These are phyloP conservation scores for Microsporum ferrugineum DNA, from an alignment of 2,329 filamentous ascomycete genomes.

Conservation along the genomic window DNA sequence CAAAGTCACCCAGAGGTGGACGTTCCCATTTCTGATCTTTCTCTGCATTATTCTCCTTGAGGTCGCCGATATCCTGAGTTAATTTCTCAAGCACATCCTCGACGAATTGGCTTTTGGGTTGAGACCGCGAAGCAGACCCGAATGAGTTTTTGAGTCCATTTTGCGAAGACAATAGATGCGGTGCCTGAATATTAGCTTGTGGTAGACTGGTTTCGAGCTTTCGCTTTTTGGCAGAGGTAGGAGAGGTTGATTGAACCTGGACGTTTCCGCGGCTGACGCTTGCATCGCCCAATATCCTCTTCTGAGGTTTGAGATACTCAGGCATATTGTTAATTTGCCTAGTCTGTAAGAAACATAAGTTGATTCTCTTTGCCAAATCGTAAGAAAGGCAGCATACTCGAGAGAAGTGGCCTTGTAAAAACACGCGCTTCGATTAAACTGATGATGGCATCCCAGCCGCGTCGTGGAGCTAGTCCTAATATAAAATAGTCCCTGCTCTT, in stretches of 20 bases:
- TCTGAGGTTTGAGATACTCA: conserved; percentile 44
- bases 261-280: conserved; percentile 51
- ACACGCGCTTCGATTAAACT: conserved; percentile 5
- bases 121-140: conserved; percentile 38
- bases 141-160: conserved; percentile 1
- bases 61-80: conserved; percentile 77
- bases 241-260: conserved; percentile 41
- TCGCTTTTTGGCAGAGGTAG: conserved; percentile 60
- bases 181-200: conserved; percentile 48
- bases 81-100: conserved; percentile 90
- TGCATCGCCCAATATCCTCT: conserved; percentile 60
- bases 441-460: not conserved
- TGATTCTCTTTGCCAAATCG: conserved; percentile 29
- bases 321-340: not conserved
- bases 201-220: conserved; percentile 53
- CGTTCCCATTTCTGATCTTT: conserved; percentile 87
- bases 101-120: conserved; percentile 85
- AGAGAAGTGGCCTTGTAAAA: not conserved
- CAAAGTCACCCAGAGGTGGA: conserved; percentile 49
- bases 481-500: too few species aligned
- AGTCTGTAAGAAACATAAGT: not conserved
- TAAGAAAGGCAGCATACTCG: not conserved
- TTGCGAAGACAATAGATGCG: conserved; percentile 47
- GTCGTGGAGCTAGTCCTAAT: not conserved
- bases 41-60: conserved; percentile 79